A percentile compares a stretch with the other conserved stretches of the same genome.
phyloP scores from a whole-genome alignment of 441 rosid genomes.

The Raphanus hybrid region DNA sequence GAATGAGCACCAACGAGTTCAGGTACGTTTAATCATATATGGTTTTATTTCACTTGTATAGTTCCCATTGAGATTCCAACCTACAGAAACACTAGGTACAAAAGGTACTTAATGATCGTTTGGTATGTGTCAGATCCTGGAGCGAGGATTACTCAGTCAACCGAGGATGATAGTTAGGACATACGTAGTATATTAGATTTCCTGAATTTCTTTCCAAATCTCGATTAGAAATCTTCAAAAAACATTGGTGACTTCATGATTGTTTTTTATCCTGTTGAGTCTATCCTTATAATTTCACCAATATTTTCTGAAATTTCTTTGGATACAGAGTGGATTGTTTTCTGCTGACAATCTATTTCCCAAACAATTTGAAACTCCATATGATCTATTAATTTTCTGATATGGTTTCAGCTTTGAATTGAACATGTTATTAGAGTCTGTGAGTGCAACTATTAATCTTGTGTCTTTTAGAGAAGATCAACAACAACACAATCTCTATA shows the following conservation, averaged over 20 bases:
- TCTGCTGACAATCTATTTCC: neutral
- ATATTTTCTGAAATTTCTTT: neutral
- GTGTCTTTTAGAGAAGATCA: conserved; percentile 83
- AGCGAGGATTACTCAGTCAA: conserved; percentile 98
- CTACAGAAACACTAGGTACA: conserved; percentile 77
- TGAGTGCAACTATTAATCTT: conserved; percentile 75
- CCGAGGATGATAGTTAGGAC: conserved; percentile 87
- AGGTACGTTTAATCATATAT: neutral
- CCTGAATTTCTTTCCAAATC: conserved; percentile 7
- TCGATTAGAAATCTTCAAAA: neutral
- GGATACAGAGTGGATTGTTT: neutral
- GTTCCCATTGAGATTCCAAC: conserved; percentile 81
- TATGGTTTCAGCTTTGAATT: conserved; percentile 82
- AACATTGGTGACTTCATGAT: conserved; percentile 18
- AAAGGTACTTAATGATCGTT: conserved; percentile 82
- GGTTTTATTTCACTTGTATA: conserved; percentile 45
- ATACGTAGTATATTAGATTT: neutral
- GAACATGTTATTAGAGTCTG: conserved; percentile 94
- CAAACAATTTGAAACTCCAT: neutral
- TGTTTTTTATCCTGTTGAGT: neutral
- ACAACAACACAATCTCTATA: conserved; percentile 59
- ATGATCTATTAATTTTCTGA: conserved; percentile 30
- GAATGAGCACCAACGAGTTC: too few species aligned
- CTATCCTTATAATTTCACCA: too few species aligned
- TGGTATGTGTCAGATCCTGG: conserved; percentile 97